Evolutionary conservation across 768 basidiomycete species (phyloP).

Genomic region (Postia placenta): DNA sequence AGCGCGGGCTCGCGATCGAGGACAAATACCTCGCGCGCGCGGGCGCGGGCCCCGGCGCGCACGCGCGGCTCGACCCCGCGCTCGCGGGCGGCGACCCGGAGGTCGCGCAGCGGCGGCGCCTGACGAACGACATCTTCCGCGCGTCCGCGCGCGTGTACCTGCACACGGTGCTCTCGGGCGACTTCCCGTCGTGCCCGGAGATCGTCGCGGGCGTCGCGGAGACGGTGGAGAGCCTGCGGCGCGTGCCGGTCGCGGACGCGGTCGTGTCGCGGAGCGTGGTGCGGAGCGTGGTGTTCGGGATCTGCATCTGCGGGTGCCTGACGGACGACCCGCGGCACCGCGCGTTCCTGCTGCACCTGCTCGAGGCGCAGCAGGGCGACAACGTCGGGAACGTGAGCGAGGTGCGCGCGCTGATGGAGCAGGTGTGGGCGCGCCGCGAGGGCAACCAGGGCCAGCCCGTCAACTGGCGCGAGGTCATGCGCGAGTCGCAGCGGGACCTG

Average conservation of each 20-base stretch:
- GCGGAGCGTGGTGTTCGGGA: constrained; percentile 72
- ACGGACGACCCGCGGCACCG: constrained; percentile 45
- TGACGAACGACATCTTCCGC: constrained; percentile 53
- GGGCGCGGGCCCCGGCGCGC: constrained; percentile 1
- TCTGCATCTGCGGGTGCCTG: constrained; percentile 68
- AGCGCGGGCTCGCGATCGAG: constrained; percentile 48
- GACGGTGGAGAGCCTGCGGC: constrained; percentile 41
- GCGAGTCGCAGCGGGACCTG: constrained; percentile 28
- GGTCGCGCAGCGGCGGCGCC: constrained; percentile 26
- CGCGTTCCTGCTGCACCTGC: constrained; percentile 34
- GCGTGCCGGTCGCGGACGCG: constrained; percentile 28
- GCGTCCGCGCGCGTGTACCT: constrained; percentile 71
- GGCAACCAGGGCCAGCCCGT: constrained; percentile 32
- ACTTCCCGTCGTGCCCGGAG: constrained; percentile 59
- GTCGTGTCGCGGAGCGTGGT: constrained; percentile 47
- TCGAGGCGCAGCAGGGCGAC: constrained; percentile 47
- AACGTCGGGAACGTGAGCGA: constrained; percentile 61
- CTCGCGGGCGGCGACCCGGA: constrained; percentile 12
- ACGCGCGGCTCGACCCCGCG: constrained; percentile 4
- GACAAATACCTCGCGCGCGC: constrained; percentile 31
- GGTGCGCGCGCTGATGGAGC: constrained; percentile 45
- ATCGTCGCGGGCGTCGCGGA: constrained; percentile 50
- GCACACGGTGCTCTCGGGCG: constrained; percentile 70
- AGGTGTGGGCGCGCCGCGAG: constrained; percentile 48
- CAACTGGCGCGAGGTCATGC: constrained; percentile 57